Evolutionary conservation across 2,329 filamentous ascomycete species (phyloP).

Genomic region (Phoma sp.): DNA sequence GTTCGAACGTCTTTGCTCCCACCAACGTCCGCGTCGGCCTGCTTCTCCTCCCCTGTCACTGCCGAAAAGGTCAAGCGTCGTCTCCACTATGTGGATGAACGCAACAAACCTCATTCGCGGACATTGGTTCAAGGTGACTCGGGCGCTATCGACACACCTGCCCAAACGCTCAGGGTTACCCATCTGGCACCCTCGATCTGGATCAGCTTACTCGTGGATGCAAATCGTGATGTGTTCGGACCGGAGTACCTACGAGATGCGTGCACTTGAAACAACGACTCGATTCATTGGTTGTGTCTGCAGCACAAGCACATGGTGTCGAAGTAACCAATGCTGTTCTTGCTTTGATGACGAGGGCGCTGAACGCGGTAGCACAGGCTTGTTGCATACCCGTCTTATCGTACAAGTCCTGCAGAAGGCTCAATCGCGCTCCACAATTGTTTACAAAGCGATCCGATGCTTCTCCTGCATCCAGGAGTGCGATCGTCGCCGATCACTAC

Average conservation of each 20-base stretch:
- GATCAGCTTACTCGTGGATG: constrained; percentile 9
- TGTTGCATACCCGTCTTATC: constrained; percentile 21
- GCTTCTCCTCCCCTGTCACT: constrained; percentile 29
- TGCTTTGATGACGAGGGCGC: constrained; percentile 25
- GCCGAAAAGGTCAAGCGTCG: constrained; percentile 25
- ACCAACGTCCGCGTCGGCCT: constrained; percentile 42
- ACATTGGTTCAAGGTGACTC: constrained; percentile 23
- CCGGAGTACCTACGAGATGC: constrained; percentile 17
- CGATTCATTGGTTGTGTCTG: constrained; percentile 13
- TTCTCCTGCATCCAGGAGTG: constrained; percentile 23
- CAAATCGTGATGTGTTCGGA: constrained; percentile 8
- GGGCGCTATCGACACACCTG: constrained; percentile 24
- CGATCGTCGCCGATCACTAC: constrained; percentile 37
- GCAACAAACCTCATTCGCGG: constrained; percentile 27
- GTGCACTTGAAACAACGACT: constrained; percentile 17
- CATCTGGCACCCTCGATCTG: constrained; percentile 10
- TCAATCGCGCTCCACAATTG: constrained; percentile 41
- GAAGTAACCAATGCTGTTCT: constrained; percentile 12
- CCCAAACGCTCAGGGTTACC: constrained; percentile 10
- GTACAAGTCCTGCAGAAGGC: constrained; percentile 37
- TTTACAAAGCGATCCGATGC: constrained; percentile 22
- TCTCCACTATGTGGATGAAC: constrained; percentile 29
- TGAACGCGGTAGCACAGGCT: constrained; percentile 33
- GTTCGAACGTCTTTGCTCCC: constrained; percentile 25
- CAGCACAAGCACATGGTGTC: constrained; percentile 18